Evolutionary conservation across 176 grass and related monocot species (phyloP).

Genomic region (Triticum urartu): DNA sequence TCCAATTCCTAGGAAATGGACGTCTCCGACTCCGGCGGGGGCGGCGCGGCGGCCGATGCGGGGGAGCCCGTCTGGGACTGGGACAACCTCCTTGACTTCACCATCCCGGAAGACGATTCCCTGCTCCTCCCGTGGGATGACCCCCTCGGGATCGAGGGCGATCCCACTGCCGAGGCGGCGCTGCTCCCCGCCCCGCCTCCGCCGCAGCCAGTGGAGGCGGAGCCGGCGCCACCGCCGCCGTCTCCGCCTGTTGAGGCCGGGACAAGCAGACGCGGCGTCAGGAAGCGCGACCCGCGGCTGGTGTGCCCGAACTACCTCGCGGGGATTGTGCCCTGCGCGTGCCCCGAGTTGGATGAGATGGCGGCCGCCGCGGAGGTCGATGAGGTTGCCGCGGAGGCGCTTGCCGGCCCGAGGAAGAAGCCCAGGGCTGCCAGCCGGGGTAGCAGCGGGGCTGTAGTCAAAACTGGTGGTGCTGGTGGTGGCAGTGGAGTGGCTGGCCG

Average conservation of each 20-base stretch:
- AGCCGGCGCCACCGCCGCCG: background rate
- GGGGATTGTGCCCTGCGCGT: conserved; percentile 80
- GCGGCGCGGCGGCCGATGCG: conserved; percentile 19
- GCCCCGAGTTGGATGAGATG: conserved; percentile 87
- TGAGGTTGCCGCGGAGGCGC: conserved; percentile 43
- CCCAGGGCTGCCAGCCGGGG: conserved; percentile 39
- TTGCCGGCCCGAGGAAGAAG: conserved; percentile 43
- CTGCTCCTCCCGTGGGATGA: conserved; percentile 55
- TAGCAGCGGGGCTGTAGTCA: conserved; percentile 30
- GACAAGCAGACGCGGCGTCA: conserved; percentile 44
- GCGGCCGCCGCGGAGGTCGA: conserved; percentile 46
- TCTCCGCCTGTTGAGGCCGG: background rate
- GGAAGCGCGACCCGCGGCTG: conserved; percentile 88
- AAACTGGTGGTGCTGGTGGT: conserved; percentile 7
- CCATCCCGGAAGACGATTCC: conserved; percentile 50
- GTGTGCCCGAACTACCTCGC: conserved; percentile 94
- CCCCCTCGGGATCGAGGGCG: background rate
- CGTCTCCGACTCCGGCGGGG: conserved; percentile 27
- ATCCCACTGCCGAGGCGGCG: conserved; percentile 7
- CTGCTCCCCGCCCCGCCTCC: background rate
- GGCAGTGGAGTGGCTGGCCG: conserved; percentile 38
- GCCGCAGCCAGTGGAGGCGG: background rate
- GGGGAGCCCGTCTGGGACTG: conserved; percentile 59
- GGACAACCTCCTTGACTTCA: conserved; percentile 76
- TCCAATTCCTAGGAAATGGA: conserved; percentile 30